phyloP scores from a whole-genome alignment of 2,329 filamentous ascomycete genomes.

The Colletotrichum sp. region DNA sequence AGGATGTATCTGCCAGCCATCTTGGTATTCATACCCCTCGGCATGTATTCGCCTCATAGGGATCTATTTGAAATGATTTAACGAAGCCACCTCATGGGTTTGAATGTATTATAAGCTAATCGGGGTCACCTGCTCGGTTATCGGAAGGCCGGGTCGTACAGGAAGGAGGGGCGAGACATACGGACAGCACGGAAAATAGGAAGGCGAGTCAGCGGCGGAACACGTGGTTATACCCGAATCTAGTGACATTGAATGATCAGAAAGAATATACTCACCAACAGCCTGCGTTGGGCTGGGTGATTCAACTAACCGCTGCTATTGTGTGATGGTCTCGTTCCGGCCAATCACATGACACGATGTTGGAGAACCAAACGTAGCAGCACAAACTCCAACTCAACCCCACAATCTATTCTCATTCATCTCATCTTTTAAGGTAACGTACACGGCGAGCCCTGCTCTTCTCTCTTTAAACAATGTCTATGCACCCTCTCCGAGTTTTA shows the following conservation, averaged over 20 bases:
- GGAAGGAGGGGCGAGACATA: not conserved
- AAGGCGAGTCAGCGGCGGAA: not conserved
- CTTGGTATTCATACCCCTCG: not conserved
- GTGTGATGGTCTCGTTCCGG: not conserved
- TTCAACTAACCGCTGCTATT: not conserved
- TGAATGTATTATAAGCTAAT: not conserved
- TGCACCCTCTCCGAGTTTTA: not conserved
- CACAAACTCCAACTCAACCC: not conserved
- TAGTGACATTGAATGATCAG: not conserved
- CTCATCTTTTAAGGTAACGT: not conserved
- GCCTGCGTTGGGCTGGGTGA: not conserved
- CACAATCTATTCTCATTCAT: not conserved
- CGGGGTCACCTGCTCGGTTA: not conserved
- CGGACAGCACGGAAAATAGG: not conserved
- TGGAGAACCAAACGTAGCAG: not conserved
- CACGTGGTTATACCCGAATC: not conserved
- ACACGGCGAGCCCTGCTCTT: not conserved
- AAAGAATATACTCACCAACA: not conserved
- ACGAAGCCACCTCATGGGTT: not conserved
- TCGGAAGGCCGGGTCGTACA: not conserved
- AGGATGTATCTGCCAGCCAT: not conserved
- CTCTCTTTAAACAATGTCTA: not conserved
- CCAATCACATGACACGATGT: not conserved
- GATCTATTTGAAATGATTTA: conserved; percentile 2
- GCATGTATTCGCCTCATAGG: not conserved